These are phyloP conservation scores for Miamiensis avidus DNA, from an alignment of 169 alveolate genomes.

Conservation along the genomic window DNA sequence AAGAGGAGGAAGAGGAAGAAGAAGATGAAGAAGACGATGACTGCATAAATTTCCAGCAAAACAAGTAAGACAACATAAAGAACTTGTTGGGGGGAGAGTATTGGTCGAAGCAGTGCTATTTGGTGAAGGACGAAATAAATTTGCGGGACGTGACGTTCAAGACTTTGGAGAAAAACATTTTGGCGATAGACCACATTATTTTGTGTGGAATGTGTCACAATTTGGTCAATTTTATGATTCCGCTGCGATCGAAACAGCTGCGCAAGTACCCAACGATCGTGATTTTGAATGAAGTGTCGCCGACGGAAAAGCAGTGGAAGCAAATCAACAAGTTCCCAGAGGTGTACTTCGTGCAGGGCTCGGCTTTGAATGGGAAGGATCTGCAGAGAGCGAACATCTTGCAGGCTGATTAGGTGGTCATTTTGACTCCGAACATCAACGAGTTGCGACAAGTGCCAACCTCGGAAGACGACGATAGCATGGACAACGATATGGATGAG, in stretches of 20 bases:
- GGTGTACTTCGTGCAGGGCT: conserved; percentile 80
- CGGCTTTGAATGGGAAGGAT: conserved; percentile 69
- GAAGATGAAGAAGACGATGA: conserved; percentile 23
- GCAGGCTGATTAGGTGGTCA: conserved; percentile 76
- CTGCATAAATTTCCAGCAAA: conserved; percentile 1
- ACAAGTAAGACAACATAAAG: conserved; percentile 2
- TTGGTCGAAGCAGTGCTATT: conserved; percentile 47
- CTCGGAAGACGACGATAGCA: conserved; percentile 20
- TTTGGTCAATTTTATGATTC: conserved; percentile 77
- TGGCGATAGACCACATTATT: conserved; percentile 80
- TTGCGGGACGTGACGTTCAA: conserved; percentile 70
- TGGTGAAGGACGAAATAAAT: conserved; percentile 57
- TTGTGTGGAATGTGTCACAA: conserved; percentile 84
- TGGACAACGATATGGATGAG: conserved; percentile 16
- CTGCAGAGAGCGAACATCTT: conserved; percentile 73
- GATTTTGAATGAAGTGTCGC: conserved; percentile 69
- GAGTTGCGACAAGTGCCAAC: conserved; percentile 25
- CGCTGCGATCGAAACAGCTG: conserved; percentile 76
- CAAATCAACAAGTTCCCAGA: conserved; percentile 71
- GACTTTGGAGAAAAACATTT: conserved; percentile 66
- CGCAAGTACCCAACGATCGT: conserved; percentile 68
- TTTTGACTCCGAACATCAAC: conserved; percentile 66
- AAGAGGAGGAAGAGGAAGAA: conserved; percentile 3
- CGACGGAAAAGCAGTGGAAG: conserved; percentile 77
- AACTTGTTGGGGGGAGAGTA: background rate